These are phyloP conservation scores for Odonthalia washingtoniensis DNA, from an alignment of 31 red algal genomes.

Conservation along the genomic window DNA sequence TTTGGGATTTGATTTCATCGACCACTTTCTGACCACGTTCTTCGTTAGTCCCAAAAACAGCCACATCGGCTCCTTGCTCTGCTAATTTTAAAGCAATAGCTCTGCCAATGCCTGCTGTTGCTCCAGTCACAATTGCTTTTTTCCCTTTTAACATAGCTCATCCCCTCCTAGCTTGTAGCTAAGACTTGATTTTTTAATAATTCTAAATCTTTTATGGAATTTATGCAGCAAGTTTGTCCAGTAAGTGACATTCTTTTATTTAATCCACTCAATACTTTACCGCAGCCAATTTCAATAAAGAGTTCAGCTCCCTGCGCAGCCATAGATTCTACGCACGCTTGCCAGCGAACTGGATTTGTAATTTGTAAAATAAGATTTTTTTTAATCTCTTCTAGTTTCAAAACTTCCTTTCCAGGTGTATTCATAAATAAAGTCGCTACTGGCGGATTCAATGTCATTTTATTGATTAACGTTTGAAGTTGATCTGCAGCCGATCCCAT, in stretches of 20 bases:
- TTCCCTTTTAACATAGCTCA: slow-evolving; percentile 49
- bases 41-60: slow-evolving; percentile 80
- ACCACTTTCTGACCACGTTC: slow-evolving; percentile 88
- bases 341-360: slow-evolving; percentile 88
- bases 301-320: slow-evolving; percentile 31
- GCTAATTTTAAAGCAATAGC: slow-evolving; percentile 89
- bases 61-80: slow-evolving; percentile 83
- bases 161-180: too few species aligned
- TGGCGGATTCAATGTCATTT: slow-evolving; percentile 58
- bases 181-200: too few species aligned
- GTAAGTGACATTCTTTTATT: slow-evolving; percentile 68
- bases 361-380: slow-evolving; percentile 87
- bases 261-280: slow-evolving; percentile 79
- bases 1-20: slow-evolving; percentile 61
- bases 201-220: too few species aligned
- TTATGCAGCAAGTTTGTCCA: slow-evolving; percentile 31
- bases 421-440: slow-evolving; percentile 78
- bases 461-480: slow-evolving; percentile 62
- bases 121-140: slow-evolving; percentile 90
- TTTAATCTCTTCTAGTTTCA: slow-evolving; percentile 3
- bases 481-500: slow-evolving; percentile 87
- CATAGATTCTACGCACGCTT: slow-evolving; percentile 60
- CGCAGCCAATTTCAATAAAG: slow-evolving; percentile 89
- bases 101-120: slow-evolving; percentile 91
- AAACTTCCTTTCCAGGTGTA: slow-evolving; percentile 19